Evolutionary conservation across 805 yeast species (phyloP).

Genomic region (Metschnikowia corniflorae): DNA sequence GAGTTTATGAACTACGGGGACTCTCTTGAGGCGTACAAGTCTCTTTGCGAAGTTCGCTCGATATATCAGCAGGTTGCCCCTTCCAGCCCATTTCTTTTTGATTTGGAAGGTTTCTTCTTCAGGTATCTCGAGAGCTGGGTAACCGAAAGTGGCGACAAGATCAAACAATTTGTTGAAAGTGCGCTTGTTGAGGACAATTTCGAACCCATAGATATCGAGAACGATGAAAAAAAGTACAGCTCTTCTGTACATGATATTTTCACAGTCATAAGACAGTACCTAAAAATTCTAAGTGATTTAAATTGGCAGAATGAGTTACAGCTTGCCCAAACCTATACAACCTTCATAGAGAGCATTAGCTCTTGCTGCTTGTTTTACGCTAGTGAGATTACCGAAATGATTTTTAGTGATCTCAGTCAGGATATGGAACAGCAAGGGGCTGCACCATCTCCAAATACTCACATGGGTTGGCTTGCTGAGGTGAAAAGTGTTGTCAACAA

Average conservation of each 20-base stretch:
- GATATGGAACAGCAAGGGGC: slow-evolving; percentile 21
- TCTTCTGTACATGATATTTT: slow-evolving; percentile 68
- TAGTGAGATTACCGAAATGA: slow-evolving; percentile 31
- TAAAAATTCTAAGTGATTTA: slow-evolving; percentile 54
- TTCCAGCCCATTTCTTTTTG: slow-evolving; percentile 42
- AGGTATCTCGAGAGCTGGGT: slow-evolving; percentile 38
- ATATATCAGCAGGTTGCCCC: slow-evolving; percentile 48
- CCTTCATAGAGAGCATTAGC: slow-evolving; percentile 59
- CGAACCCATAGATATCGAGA: slow-evolving; percentile 45
- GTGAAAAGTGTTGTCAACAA: slow-evolving; percentile 49
- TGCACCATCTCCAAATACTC: not conserved
- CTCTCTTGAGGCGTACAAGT: slow-evolving; percentile 53
- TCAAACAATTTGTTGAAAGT: slow-evolving; percentile 46
- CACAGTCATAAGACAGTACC: slow-evolving; percentile 54
- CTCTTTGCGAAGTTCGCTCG: slow-evolving; percentile 50
- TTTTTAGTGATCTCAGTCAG: slow-evolving; percentile 42
- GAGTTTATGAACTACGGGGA: slow-evolving; percentile 48
- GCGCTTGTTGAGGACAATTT: slow-evolving; percentile 60
- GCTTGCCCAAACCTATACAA: slow-evolving; percentile 57
- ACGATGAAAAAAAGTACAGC: slow-evolving; percentile 44
- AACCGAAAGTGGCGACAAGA: slow-evolving; percentile 42
- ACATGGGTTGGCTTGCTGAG: slow-evolving; percentile 45
- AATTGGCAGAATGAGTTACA: slow-evolving; percentile 68
- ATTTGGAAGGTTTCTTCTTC: slow-evolving; percentile 54
- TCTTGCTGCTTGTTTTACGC: slow-evolving; percentile 56